Evolutionary conservation across 441 rosid genomes (phyloP).

Genomic region (Jatropha podagrica): DNA sequence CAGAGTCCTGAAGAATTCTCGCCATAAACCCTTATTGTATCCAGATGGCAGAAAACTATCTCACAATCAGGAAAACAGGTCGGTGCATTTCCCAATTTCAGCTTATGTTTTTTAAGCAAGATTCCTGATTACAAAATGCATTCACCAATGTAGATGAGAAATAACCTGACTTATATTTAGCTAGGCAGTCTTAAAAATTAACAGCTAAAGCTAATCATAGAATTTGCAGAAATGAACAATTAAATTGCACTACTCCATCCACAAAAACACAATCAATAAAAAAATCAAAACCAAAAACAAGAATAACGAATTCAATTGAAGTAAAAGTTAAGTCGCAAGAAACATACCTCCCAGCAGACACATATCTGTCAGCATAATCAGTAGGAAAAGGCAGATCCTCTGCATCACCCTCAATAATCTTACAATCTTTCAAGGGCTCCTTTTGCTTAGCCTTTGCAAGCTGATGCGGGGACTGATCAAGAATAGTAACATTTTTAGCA

Average conservation of each 20-base stretch:
- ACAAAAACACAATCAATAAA: background rate
- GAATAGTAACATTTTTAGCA: conserved; percentile 85
- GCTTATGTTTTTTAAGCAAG: background rate
- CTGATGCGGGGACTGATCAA: conserved; percentile 96
- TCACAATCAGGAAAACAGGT: background rate
- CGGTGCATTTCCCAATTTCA: background rate
- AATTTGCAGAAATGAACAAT: conserved; percentile 6
- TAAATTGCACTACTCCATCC: conserved; percentile 12
- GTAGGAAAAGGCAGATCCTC: conserved; percentile 90
- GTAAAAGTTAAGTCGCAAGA: background rate
- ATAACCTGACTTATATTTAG: background rate
- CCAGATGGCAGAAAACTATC: background rate
- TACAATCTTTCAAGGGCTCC: conserved; percentile 90
- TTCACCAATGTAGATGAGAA: background rate
- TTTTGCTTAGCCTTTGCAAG: conserved; percentile 87
- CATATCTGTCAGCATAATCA: conserved; percentile 90
- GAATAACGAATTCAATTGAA: background rate
- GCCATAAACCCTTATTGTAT: background rate
- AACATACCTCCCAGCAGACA: conserved; percentile 85
- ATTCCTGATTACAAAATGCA: background rate
- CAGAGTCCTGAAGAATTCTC: background rate
- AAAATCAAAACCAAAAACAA: conserved; percentile 4
- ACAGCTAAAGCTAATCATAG: background rate
- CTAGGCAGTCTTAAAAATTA: background rate
- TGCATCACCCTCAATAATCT: conserved; percentile 87